phyloP scores from a whole-genome alignment of 2,329 filamentous ascomycete genomes.

The Arthrobotrys sinensis region DNA sequence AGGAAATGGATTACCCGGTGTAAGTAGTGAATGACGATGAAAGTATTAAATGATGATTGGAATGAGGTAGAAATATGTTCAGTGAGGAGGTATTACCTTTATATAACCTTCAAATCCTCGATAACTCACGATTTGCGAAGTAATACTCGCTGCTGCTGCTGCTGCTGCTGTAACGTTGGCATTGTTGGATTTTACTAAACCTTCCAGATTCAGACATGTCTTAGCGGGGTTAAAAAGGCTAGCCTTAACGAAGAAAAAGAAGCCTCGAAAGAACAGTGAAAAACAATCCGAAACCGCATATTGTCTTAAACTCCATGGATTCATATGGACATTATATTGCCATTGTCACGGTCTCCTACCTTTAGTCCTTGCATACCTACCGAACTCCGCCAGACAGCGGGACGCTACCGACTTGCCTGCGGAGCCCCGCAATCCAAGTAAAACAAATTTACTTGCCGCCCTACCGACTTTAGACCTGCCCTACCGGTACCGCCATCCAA shows the following conservation, averaged over 20 bases:
- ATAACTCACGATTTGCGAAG: no score
- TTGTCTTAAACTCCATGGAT: slow-evolving; percentile 1
- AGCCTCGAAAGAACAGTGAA: background rate
- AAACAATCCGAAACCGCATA: background rate
- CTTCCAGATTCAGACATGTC: background rate
- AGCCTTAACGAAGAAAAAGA: background rate
- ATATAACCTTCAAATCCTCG: no score
- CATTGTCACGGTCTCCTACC: background rate
- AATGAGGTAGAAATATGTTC: no score
- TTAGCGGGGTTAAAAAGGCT: background rate
- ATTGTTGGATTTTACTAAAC: background rate
- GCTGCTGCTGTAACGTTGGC: no score
- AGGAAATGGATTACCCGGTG: background rate
- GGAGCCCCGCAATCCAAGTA: background rate
- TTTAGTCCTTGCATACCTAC: slow-evolving; percentile 6
- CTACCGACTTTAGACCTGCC: no score
- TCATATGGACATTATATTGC: background rate
- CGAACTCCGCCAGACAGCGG: background rate
- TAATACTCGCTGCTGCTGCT: no score
- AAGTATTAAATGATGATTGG: no score
- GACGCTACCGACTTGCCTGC: background rate
- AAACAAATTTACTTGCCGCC: background rate
- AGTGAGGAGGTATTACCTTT: no score
- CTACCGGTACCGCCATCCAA: no score
- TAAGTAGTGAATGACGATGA: background rate